These are phyloP conservation scores for Amphichorda felina DNA, from an alignment of 2,329 filamentous ascomycete genomes.

Conservation along the genomic window DNA sequence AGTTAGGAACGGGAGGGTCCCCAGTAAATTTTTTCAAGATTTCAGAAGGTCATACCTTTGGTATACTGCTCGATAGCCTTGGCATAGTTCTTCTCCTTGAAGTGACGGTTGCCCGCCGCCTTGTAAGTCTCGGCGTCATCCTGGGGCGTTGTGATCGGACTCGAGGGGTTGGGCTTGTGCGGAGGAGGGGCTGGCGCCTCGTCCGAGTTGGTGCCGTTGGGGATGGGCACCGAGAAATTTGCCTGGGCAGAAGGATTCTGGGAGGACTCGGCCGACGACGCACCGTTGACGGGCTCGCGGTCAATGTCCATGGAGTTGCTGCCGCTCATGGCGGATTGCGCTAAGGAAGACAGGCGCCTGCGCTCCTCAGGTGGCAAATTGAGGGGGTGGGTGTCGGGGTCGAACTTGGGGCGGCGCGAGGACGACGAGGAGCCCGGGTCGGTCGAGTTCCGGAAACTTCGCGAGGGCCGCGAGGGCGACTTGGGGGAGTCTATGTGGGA, in stretches of 20 bases:
- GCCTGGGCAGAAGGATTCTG: conserved; percentile 23
- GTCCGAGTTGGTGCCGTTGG: conserved; percentile 26
- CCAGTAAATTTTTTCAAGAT: too few relatives aligned
- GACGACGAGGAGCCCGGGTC: conserved; percentile 30
- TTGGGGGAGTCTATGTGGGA: conserved; percentile 10
- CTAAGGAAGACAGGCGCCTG: conserved; percentile 59
- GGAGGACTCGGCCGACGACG: conserved; percentile 38
- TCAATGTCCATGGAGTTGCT: conserved; percentile 58
- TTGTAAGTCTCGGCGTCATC: conserved; percentile 90
- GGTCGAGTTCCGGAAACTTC: conserved; percentile 35
- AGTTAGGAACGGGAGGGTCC: too few relatives aligned
- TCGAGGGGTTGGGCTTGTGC: conserved; percentile 53
- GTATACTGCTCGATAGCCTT: conserved; percentile 88
- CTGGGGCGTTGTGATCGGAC: conserved; percentile 37
- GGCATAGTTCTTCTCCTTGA: conserved; percentile 85
- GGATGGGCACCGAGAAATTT: conserved; percentile 40
- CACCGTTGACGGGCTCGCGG: conserved; percentile 42
- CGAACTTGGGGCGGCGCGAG: conserved; percentile 40
- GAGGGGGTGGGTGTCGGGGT: conserved; percentile 70
- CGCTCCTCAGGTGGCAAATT: conserved; percentile 82
- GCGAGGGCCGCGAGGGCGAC: conserved; percentile 22
- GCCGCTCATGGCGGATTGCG: conserved; percentile 42
- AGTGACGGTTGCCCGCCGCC: conserved; percentile 86
- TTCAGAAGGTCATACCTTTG: conserved; percentile 53
- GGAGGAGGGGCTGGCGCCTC: conserved; percentile 56